Evolutionary conservation across 805 yeast genomes (phyloP), one percentile per base, ranked within the genome.

Genomic region (Scheffersomyces lignosus): DNA sequence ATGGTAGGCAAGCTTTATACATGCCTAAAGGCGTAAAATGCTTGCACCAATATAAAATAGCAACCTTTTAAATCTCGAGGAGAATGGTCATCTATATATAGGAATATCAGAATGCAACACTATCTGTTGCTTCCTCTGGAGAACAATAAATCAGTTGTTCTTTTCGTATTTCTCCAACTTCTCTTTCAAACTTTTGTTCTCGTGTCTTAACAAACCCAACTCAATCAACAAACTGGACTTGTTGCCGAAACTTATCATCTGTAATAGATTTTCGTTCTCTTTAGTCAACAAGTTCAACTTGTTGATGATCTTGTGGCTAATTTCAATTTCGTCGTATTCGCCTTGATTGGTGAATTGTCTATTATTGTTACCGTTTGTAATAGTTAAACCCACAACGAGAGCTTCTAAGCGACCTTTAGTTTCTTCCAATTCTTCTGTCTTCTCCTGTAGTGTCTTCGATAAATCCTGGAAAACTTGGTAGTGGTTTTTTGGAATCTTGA

Each of bases 171-270:
- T 20, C 24, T 20, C 18, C 13, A 18, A 18, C 12, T 34, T 30
- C 10, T 31, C 38, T 22, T 27, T 34, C 26, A 41, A 29, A n/a
- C 26, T 25, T 15, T 27, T 31, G 28, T 47, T 51, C 37, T 76
- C 78, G 26, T 58, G 60, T 40, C 74, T 74, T 32, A 83, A 58
- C 32, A 86, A 54, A 14, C 84, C 87, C 28, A 84, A 56, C 56
- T 83, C 87, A 28, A 86, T 75, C 40, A 81, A 77, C 43, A 79
- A 66, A 50, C 86, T 87, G 51, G 82, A 83, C 29, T 85, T 73
- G 54, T 81, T 80, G n/a, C 95, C 87, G 58, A 73, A 81, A 45
- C 89, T 80, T 8, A 86, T 58, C 81, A 85, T 78, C 48, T 77
- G 77, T 43, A 81, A 72, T 62, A 87, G 70, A 44, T 73, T 80